Evolutionary conservation across 768 basidiomycete genomes (phyloP).

Genomic region (Aureoboletus auriporus): DNA sequence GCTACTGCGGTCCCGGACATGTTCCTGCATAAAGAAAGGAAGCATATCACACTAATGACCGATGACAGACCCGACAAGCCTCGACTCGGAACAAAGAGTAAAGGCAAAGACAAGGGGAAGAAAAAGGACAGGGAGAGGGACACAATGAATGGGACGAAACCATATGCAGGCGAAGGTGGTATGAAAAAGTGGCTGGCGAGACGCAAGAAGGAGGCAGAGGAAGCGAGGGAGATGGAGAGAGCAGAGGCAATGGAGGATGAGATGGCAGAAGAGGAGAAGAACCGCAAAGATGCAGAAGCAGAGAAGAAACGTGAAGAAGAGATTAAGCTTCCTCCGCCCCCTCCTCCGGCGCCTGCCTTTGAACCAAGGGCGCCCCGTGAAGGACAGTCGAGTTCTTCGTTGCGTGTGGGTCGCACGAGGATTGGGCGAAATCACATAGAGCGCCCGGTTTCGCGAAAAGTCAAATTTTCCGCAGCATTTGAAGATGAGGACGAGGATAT

Average conservation of each 20-base stretch:
- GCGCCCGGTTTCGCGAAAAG: conserved; percentile 47
- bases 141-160: conserved; percentile 56
- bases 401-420: conserved; percentile 64
- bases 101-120: conserved; percentile 35
- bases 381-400: conserved; percentile 41
- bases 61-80: conserved; percentile 50
- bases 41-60: conserved; percentile 53
- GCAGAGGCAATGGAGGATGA: conserved; percentile 34
- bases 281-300: conserved; percentile 17
- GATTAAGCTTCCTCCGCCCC: conserved; percentile 15
- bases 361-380: conserved; percentile 16
- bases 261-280: conserved; percentile 26
- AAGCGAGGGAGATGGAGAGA: conserved; percentile 36
- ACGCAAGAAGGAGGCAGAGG: conserved; percentile 53
- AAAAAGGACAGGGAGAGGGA: conserved; percentile 30
- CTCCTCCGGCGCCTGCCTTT: conserved; percentile 15
- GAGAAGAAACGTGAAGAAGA: conserved; percentile 16
- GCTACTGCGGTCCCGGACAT: conserved; percentile 52
- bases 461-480: conserved; percentile 66
- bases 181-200: conserved; percentile 73
- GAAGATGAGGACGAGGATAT: conserved; percentile 45
- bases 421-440: conserved; percentile 54
- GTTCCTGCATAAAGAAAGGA: conserved; percentile 50
- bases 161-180: conserved; percentile 74
- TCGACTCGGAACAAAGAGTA: conserved; percentile 41